phyloP scores from a whole-genome alignment of 805 yeast genomes.

The Grigorovia transvaalensis region DNA sequence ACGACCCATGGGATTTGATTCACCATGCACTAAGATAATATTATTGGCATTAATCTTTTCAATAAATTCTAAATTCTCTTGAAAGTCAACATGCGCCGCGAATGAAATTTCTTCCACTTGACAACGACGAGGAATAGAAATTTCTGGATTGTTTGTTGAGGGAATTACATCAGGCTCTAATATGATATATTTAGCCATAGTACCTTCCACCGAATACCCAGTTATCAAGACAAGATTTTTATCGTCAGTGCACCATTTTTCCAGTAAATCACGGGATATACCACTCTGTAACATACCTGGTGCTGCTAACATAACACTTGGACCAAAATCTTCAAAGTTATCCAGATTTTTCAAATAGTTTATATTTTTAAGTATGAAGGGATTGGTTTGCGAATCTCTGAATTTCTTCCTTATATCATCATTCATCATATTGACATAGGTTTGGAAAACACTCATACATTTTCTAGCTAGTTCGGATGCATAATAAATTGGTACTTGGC shows the following conservation, averaged over 20 bases:
- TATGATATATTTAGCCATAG: slow-evolving; percentile 84
- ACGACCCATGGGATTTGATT: slow-evolving; percentile 97
- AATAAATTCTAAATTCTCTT: slow-evolving; percentile 84
- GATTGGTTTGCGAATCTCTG: slow-evolving; percentile 72
- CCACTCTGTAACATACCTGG: slow-evolving; percentile 99
- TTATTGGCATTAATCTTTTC: slow-evolving; percentile 77
- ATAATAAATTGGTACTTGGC: slow-evolving; percentile 68
- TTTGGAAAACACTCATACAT: slow-evolving; percentile 95
- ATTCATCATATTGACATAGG: slow-evolving; percentile 95
- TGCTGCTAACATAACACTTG: slow-evolving; percentile 91
- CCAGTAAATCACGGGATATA: slow-evolving; percentile 79
- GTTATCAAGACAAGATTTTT: slow-evolving; percentile 80
- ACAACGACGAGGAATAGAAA: slow-evolving; percentile 76
- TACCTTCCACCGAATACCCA: slow-evolving; percentile 97
- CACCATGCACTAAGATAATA: slow-evolving; percentile 93
- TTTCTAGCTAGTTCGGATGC: slow-evolving; percentile 90
- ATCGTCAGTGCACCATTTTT: slow-evolving; percentile 96
- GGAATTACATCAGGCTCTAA: slow-evolving; percentile 89
- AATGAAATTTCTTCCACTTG: slow-evolving; percentile 89
- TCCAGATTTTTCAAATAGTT: slow-evolving; percentile 72
- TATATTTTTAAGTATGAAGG: slow-evolving; percentile 81
- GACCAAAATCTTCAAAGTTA: slow-evolving; percentile 83
- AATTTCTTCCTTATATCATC: slow-evolving; percentile 70
- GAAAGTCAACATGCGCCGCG: slow-evolving; percentile 99
- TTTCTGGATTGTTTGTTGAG: slow-evolving; percentile 68